Evolutionary conservation across 805 yeast genomes (phyloP).

Genomic region (Metschnikowia matae): DNA sequence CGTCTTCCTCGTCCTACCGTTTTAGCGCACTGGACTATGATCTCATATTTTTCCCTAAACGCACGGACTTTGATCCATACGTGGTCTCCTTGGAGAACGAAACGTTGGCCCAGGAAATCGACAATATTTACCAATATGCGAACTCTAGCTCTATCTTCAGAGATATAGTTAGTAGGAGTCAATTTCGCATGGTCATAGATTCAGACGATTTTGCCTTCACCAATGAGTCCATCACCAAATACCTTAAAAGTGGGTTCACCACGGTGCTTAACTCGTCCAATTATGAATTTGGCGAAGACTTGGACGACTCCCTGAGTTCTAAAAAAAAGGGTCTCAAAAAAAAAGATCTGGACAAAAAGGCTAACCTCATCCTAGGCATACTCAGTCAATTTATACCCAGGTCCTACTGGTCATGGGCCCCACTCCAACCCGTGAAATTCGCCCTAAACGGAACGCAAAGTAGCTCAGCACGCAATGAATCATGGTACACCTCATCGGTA

Average conservation of each 20-base stretch:
- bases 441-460: conserved; percentile 4
- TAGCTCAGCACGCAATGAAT: conserved; percentile 5
- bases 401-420: conserved; percentile 73
- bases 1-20: conserved; percentile 20
- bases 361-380: conserved; percentile 21
- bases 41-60: conserved; percentile 15
- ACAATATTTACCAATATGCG: background rate
- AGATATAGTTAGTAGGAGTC: conserved; percentile 11
- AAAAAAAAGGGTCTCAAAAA: conserved; percentile 11
- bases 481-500: conserved; percentile 8
- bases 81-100: conserved; percentile 6
- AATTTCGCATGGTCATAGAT: conserved; percentile 35
- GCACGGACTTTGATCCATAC: conserved; percentile 8
- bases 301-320: conserved; percentile 8
- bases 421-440: conserved; percentile 30
- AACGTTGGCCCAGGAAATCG: conserved; percentile 1
- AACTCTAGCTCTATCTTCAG: background rate
- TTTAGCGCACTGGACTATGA: conserved; percentile 21
- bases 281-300: conserved; percentile 5
- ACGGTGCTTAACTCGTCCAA: conserved; percentile 53
- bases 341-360: background rate
- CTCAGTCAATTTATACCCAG: conserved; percentile 24
- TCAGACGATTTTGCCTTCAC: conserved; percentile 34
- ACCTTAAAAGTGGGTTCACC: conserved; percentile 56
- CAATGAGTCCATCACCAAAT: conserved; percentile 30